phyloP scores from a whole-genome alignment of 148 eudicot genomes.

The Fagopyrum esculentum region DNA sequence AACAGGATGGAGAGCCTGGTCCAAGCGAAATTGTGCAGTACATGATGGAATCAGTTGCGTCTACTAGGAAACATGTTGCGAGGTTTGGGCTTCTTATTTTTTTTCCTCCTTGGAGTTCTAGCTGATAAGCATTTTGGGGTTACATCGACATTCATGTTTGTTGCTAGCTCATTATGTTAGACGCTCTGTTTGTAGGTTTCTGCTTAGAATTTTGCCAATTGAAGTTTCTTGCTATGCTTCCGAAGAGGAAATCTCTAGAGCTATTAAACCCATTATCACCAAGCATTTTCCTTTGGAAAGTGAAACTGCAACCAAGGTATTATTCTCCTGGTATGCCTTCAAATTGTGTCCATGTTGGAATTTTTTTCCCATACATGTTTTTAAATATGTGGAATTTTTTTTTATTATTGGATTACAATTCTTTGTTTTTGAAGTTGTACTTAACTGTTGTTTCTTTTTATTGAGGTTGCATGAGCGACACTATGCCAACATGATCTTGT shows the following conservation, averaged over 20 bases:
- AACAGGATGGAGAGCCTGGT: slow-evolving; percentile 72
- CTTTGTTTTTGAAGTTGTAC: not conserved
- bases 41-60: slow-evolving; percentile 71
- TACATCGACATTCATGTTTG: not conserved
- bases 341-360: not conserved
- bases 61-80: slow-evolving; percentile 75
- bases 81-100: slow-evolving; percentile 36
- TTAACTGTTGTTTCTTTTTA: not conserved
- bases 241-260: slow-evolving; percentile 81
- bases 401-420: not conserved
- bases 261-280: slow-evolving; percentile 67
- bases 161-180: not conserved
- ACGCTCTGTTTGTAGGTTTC: slow-evolving; percentile 40
- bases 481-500: not conserved
- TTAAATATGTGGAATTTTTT: not conserved
- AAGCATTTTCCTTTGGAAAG: slow-evolving; percentile 60
- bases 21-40: slow-evolving; percentile 71
- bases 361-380: not conserved
- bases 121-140: not conserved
- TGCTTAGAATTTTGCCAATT: slow-evolving; percentile 77
- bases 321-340: not conserved
- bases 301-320: slow-evolving; percentile 67
- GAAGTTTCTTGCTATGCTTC: slow-evolving; percentile 92
- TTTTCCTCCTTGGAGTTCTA: not conserved
- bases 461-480: not conserved